Evolutionary conservation across 2,329 filamentous ascomycete species (phyloP).

Genomic region (Aspergillus niger): DNA sequence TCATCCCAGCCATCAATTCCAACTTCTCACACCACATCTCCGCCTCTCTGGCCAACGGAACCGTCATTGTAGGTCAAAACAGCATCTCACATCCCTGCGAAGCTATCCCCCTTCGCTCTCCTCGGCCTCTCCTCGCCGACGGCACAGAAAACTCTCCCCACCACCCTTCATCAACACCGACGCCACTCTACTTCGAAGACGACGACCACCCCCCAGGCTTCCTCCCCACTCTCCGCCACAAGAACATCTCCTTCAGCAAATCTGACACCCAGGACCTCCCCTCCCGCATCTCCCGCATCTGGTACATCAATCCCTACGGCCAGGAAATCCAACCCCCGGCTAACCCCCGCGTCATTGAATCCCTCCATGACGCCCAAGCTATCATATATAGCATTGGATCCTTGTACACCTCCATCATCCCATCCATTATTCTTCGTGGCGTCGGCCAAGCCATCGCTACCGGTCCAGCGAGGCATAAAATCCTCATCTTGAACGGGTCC

Average conservation of each 20-base stretch:
- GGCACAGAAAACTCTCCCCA: slow-evolving; percentile 35
- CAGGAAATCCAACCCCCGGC: slow-evolving; percentile 86
- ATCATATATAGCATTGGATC: slow-evolving; percentile 94
- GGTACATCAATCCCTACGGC: slow-evolving; percentile 99
- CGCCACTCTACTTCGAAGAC: slow-evolving; percentile 45
- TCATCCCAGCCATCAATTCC: slow-evolving; percentile 88
- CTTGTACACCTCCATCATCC: slow-evolving; percentile 85
- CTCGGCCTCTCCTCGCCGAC: slow-evolving; percentile 40
- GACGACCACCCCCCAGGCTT: slow-evolving; percentile 60
- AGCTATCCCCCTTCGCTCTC: slow-evolving; percentile 54
- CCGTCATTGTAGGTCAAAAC: slow-evolving; percentile 85
- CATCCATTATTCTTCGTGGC: slow-evolving; percentile 75
- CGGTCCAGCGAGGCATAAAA: slow-evolving; percentile 63
- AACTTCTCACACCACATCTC: slow-evolving; percentile 96
- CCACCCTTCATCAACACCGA: slow-evolving; percentile 12
- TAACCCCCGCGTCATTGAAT: slow-evolving; percentile 75
- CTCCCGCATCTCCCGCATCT: slow-evolving; percentile 75
- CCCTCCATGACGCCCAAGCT: slow-evolving; percentile 64
- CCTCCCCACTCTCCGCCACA: slow-evolving; percentile 74
- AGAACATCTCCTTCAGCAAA: slow-evolving; percentile 83
- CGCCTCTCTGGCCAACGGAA: slow-evolving; percentile 74
- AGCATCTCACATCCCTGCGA: slow-evolving; percentile 82
- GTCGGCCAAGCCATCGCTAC: slow-evolving; percentile 67
- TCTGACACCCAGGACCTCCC: slow-evolving; percentile 75
- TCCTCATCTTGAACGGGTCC: slow-evolving; percentile 81